Evolutionary conservation across 2,329 filamentous ascomycete species (phyloP), one percentile per base, ranked within the genome.

Genomic region (Monosporascus sp.): DNA sequence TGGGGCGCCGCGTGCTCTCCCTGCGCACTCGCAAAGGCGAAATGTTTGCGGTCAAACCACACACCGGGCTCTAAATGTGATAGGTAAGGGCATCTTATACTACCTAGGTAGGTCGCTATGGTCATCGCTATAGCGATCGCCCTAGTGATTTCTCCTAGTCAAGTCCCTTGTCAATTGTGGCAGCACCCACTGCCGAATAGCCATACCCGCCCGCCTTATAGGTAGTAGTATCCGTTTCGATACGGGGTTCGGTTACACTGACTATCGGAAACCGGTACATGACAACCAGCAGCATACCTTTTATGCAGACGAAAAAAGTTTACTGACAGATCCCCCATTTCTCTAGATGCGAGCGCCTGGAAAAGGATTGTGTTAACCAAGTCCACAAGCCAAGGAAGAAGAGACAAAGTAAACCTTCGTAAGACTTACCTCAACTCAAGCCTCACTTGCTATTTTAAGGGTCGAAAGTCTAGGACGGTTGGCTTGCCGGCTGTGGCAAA

Each of bases 371-470:
- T 54, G 65, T 69, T 0, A 68, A 67, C 11, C 77, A 80, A 58
- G 63, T 78, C 25, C 77, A 77, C 58, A 72, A 71, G 24, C 75
- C 75, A 3, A 70, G 78, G 31, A 80, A 80, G 64, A 80, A 80
- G 67, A 70, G 78, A 58, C 73, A 76, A 35, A 68, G 67, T 36
- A 78, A 75, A 54, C 74, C 76, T 35, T 80, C 77, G 77, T 80
- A 66, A 70, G 77, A 72, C 20, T 7, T 2, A 15, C 17, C 20
- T 18, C 39, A 20, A 48, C 48, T 45, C 27, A 44, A 39, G 48
- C 36, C 27, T 14, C 25, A 37, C 36, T 44, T 44, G 14, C 20
- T 44, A 44, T 44, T 44, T 44, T 44, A 15, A 22, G 41, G 11
- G 7, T 24, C 18, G 24, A n/a, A 46, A 22, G 14, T 5, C 41